Evolutionary conservation across 106 monocot genomes (phyloP), one percentile per base, ranked within the genome.

Genomic region (Narthecium ossifragum): DNA sequence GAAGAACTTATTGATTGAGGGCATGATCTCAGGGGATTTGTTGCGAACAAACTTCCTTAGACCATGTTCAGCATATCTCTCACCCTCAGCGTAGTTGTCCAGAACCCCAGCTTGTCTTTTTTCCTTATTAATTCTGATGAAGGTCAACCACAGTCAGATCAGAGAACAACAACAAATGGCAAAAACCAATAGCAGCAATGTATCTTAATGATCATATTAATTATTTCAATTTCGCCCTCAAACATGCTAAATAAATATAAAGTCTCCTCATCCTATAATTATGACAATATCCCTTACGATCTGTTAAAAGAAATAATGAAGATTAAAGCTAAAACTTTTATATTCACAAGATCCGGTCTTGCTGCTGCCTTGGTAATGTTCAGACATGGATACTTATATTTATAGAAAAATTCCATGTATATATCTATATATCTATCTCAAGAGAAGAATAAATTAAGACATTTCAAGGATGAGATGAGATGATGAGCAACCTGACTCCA

Each of bases 21-120:
- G 75, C 80, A 80, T 80, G 33, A 80, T 68, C 52, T 80, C 80
- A 34, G 80, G 80, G 38, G 41, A 0, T 46, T 64, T 80, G 46
- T 71, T 71, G 47, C 80, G 75, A 2, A 80, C 62, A 53, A 80
- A 80, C 51, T 80, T 80, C 12, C 80, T 53, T 1, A 80, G 66
- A 3, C 63, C 21, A 33, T 80, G 80, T 34, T 80, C 63, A 1
- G 75, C 70, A 31, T 80, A 80, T 48, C 46, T 80, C 55, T 80
- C 67, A 9, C 80, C 80, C 66, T 80, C 80, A 0, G 37, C 59
- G 52, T 67, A 75, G 71, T 80, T 80, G 2, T 80, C 71, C 49
- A 80, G 57, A 13, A 80, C 66, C 13, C 80, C 80, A 53, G 75
- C 75, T 37, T 66, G 15, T 65, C 80, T 70, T 23, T 49, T 50